Evolutionary conservation across 257 asterid species (phyloP).

Genomic region (Solanum gandarillasii): DNA sequence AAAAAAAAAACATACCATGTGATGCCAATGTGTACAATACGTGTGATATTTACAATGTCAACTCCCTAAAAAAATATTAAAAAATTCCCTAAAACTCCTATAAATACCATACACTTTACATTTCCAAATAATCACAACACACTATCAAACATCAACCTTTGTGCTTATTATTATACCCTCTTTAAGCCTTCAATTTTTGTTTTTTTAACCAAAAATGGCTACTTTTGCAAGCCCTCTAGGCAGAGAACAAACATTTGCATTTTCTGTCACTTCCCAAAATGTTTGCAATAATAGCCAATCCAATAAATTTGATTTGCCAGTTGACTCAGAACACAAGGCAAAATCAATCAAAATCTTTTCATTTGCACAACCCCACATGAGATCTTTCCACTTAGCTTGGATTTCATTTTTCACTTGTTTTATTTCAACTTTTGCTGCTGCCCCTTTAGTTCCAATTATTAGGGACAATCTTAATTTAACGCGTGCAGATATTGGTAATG

Average conservation of each 20-base stretch:
- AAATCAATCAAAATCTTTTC: constrained; percentile 15
- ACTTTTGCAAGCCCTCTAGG: constrained; percentile 9
- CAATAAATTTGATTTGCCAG: constrained; percentile 19
- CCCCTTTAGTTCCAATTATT: constrained; percentile 58
- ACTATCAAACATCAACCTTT: background rate
- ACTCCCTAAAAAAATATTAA: background rate
- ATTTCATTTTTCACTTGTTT: constrained; percentile 59
- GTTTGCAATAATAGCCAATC: background rate
- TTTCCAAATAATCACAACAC: background rate
- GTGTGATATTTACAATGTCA: background rate
- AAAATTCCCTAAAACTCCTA: background rate
- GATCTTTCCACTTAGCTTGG: constrained; percentile 61
- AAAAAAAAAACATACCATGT: background rate
- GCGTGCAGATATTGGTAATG: constrained; percentile 47
- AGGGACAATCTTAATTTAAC: constrained; percentile 43
- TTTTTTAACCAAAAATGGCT: background rate
- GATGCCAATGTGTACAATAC: constrained; percentile 1
- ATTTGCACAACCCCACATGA: constrained; percentile 40
- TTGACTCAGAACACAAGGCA: constrained; percentile 28
- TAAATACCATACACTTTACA: background rate
- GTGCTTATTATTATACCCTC: background rate
- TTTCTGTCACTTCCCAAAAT: background rate
- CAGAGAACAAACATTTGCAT: constrained; percentile 2
- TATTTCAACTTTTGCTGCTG: constrained; percentile 58
- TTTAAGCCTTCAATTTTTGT: background rate